Evolutionary conservation across 1,284 basidiomycete species (phyloP).

Genomic region (Leccinum pallidistipes): DNA sequence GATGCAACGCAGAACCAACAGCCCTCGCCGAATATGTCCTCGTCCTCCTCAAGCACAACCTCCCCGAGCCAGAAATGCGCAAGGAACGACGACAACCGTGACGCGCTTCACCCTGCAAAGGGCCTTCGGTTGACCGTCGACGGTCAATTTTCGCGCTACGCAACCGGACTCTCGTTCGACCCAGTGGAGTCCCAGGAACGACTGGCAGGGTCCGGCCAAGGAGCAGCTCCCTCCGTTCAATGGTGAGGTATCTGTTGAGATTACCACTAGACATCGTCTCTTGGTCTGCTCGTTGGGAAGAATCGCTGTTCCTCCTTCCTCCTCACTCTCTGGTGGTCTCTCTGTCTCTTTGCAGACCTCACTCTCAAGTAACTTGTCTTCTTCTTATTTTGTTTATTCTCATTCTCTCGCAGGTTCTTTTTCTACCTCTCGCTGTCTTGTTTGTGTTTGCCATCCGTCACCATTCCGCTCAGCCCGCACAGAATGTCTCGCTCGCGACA

Average conservation of each 20-base stretch:
- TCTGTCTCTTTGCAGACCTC: slow-evolving; percentile 63
- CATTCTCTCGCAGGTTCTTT: slow-evolving; percentile 38
- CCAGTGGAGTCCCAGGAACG: slow-evolving; percentile 39
- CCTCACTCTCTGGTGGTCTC: slow-evolving; percentile 72
- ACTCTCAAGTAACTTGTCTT: slow-evolving; percentile 50
- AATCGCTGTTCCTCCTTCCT: slow-evolving; percentile 71
- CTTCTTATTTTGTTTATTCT: no score
- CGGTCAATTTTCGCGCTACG: slow-evolving; percentile 61
- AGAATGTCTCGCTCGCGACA: slow-evolving; percentile 44
- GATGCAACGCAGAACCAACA: slow-evolving; percentile 94
- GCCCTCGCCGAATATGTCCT: slow-evolving; percentile 94
- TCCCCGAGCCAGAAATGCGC: slow-evolving; percentile 79
- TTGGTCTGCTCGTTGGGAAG: slow-evolving; percentile 65
- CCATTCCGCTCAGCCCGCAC: slow-evolving; percentile 23
- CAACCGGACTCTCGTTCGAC: slow-evolving; percentile 42
- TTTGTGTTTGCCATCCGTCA: slow-evolving; percentile 36
- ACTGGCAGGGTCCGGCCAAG: slow-evolving; percentile 33
- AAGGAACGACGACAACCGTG: slow-evolving; percentile 67
- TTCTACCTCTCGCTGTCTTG: slow-evolving; percentile 43
- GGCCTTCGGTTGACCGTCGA: slow-evolving; percentile 65
- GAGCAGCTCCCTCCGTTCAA: slow-evolving; percentile 28
- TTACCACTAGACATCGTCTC: slow-evolving; percentile 59
- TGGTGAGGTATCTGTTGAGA: no score
- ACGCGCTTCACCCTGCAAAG: slow-evolving; percentile 60
- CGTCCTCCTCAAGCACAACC: slow-evolving; percentile 91